phyloP scores from a whole-genome alignment of 129 eudicot species.

The Lonicera japonica region DNA sequence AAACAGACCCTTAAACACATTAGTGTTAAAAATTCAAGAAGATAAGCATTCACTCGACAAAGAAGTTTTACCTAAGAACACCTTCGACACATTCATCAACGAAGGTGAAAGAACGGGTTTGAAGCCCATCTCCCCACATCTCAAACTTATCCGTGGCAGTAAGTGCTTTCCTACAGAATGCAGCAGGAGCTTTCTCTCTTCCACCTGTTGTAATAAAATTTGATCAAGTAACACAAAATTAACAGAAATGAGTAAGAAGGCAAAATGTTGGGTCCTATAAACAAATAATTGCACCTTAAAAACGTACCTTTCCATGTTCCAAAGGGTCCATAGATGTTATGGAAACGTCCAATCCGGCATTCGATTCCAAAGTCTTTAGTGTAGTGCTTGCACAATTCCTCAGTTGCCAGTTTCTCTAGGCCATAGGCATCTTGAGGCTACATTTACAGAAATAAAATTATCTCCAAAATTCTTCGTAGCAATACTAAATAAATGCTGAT shows the following conservation, averaged over 20 bases:
- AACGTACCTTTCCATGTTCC: constrained; percentile 91
- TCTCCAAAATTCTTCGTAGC: neutral
- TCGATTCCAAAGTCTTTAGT: constrained; percentile 93
- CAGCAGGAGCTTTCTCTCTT: constrained; percentile 97
- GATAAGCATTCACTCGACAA: neutral
- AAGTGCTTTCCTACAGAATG: constrained; percentile 74
- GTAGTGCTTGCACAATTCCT: constrained; percentile 90
- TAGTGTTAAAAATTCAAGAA: neutral
- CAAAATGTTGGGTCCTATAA: neutral
- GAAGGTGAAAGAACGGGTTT: constrained; percentile 93
- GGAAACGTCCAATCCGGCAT: constrained; percentile 88
- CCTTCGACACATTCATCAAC: constrained; percentile 98
- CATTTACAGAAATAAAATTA: neutral
- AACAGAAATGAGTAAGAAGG: too few species aligned
- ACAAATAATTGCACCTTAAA: neutral
- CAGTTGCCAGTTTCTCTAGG: constrained; percentile 81
- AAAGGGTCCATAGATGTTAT: constrained; percentile 85
- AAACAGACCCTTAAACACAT: too few species aligned
- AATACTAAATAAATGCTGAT: neutral
- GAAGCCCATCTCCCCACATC: constrained; percentile 97
- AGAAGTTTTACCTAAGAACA: constrained; percentile 56
- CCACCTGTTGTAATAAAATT: constrained; percentile 43
- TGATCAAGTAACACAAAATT: neutral
- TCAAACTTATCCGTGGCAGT: constrained; percentile 80
- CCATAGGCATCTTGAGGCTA: constrained; percentile 99